phyloP scores from a whole-genome alignment of 352 stramenopile genomes.

The Globisporangium nodosum region DNA sequence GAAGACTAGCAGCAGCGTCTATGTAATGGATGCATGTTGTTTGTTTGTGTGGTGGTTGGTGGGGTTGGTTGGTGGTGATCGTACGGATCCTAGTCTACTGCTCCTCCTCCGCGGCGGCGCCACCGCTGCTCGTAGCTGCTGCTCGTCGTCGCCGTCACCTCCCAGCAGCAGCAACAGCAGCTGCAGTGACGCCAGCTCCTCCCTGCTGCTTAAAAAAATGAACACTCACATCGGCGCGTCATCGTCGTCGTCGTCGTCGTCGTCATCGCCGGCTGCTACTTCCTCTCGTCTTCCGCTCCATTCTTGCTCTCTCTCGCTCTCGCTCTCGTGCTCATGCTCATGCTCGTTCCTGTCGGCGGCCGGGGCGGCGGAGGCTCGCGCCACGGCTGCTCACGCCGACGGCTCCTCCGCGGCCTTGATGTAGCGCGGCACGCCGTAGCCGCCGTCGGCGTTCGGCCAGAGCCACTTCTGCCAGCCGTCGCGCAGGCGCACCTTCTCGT shows the following conservation, averaged over 20 bases:
- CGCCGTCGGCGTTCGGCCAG: conserved; percentile 83
- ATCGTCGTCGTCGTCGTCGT: too few species aligned
- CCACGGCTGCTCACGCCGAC: conserved; percentile 13
- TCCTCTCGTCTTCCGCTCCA: too few species aligned
- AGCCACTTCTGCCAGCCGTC: conserved; percentile 87
- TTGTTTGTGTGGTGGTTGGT: not conserved
- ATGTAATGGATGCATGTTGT: conserved; percentile 5
- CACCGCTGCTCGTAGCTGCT: not conserved
- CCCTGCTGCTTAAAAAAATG: not conserved
- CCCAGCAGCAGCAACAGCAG: too few species aligned
- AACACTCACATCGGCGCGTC: not conserved
- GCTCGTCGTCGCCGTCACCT: not conserved
- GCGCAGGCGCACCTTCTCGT: conserved; percentile 88
- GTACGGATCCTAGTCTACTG: conserved; percentile 2
- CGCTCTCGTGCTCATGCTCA: not conserved
- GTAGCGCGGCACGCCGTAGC: conserved; percentile 83
- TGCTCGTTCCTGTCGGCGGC: not conserved
- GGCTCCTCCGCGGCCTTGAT: conserved; percentile 62
- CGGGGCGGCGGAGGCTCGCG: too few species aligned
- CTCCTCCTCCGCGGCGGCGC: not conserved
- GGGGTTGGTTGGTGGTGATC: not conserved
- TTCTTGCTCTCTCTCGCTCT: not conserved
- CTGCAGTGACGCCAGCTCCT: too few species aligned
- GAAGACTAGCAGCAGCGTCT: not conserved
- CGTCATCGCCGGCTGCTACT: not conserved